These are phyloP conservation scores for Cyclotella choctawhatcheeana DNA, from an alignment of 108 stramenopile genomes.

Conservation along the genomic window DNA sequence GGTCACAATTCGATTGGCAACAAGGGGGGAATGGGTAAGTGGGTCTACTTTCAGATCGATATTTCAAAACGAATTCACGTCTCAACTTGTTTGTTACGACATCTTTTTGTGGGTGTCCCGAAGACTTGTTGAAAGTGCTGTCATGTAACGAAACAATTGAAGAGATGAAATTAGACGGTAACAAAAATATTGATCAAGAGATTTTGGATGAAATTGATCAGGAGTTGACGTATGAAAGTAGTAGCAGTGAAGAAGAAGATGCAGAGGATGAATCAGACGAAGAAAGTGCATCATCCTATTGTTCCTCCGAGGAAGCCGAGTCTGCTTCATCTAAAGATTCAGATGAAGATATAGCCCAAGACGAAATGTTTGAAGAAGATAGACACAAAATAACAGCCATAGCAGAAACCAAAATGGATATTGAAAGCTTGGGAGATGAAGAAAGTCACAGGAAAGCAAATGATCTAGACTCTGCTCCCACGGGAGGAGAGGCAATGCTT, in stretches of 20 bases:
- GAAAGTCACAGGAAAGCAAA: not conserved
- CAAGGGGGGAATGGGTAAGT: constrained; percentile 20
- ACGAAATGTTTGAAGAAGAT: too few relatives aligned
- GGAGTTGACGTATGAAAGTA: constrained; percentile 19
- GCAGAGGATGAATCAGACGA: constrained; percentile 2
- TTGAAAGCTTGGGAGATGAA: constrained; percentile 5
- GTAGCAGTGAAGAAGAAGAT: constrained; percentile 3
- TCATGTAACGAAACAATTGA: constrained; percentile 31
- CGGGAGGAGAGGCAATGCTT: constrained; percentile 19
- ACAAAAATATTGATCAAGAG: constrained; percentile 22
- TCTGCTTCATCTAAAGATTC: too few relatives aligned
- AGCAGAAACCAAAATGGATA: not conserved
- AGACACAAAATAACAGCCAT: too few relatives aligned
- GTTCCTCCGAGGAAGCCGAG: too few relatives aligned
- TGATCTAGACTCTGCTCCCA: constrained; percentile 3
- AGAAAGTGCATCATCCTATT: too few relatives aligned
- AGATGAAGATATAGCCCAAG: too few relatives aligned
- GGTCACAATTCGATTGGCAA: constrained; percentile 27
- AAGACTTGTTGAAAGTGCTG: constrained; percentile 42
- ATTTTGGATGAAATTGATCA: constrained; percentile 28
- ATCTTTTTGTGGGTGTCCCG: not conserved
- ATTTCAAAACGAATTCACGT: not conserved
- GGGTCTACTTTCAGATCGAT: not conserved
- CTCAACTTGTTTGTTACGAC: not conserved
- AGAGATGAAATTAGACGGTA: constrained; percentile 32